Base-by-base conservation (phyloP, 2,329 filamentous ascomycete species). In the Alternaria viburni region DNA sequence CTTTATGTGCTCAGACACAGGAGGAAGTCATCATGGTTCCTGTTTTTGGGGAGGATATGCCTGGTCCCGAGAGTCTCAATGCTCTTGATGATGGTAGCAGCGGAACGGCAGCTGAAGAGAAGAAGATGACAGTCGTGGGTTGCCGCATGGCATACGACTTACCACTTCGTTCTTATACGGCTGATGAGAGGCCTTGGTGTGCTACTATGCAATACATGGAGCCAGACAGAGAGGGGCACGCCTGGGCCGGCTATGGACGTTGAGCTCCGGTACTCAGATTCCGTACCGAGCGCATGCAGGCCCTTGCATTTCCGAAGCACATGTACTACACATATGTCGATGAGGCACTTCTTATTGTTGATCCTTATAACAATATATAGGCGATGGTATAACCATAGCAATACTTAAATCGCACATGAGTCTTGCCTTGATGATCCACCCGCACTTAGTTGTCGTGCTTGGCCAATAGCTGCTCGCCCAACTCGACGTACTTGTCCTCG, bases 61-160 rank as follows among this genome's bases (percentile, higher is more conserved):
- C 89, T 57, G 19, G 61, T 50, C 32, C 45, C 51, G 68, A 72
- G n/a, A 66, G 70, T 8, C 71, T 57, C n/a, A 69, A 69, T 17
- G 67, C 17, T 49, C 11, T 6, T 21, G 68, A 65, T 15, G 65
- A 64, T 17, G 62, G 63, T n/a, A 59, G 41, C n/a, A 51, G 56
- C 11, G 55, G 55, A 45, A 64, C 13, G n/a, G 51, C 49, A n/a
- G 43, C 6, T 11, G 54, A 44, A n/a, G 55, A 13, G 11, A 52
- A 10, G 5, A 44, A 50, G 28, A 62, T 46, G 44, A 70, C 43
- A 11, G 67, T 89, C 0, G 85, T 97, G 5, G 92, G 91, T 0
- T 81, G 95, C 26, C 86, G 93, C 15, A 89, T 97, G 81, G 92
- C 93, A n/a, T 97, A 97, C 78, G 89, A 89, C 78, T 80, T 94